A percentile compares a stretch with the other conserved stretches of the same genome.
These are phyloP conservation scores for Taxawa tesnikishii DNA, from an alignment of 2,329 filamentous ascomycete species.

Conservation along the genomic window DNA sequence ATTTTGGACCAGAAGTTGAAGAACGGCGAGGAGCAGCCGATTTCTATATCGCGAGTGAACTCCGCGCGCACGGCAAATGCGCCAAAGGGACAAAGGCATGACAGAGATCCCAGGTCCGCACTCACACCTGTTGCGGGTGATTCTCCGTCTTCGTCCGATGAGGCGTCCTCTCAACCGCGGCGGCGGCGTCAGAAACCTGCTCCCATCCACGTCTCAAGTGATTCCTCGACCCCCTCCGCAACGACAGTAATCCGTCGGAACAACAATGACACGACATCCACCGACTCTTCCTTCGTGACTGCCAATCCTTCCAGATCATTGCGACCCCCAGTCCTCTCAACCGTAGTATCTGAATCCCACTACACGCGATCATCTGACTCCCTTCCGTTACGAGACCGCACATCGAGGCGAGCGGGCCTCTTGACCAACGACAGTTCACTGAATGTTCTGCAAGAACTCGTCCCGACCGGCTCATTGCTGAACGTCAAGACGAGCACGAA, in stretches of 20 bases:
- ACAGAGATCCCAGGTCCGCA: slow-evolving; percentile 10
- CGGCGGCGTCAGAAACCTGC: no score
- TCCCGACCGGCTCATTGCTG: slow-evolving; percentile 12
- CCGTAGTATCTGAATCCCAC: slow-evolving; percentile 9
- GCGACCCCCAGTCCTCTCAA: slow-evolving; percentile 15
- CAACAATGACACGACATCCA: background rate
- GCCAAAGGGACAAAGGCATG: slow-evolving; percentile 17
- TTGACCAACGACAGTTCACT: slow-evolving; percentile 21
- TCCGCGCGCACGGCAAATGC: slow-evolving; percentile 15
- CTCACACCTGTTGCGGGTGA: slow-evolving; percentile 9
- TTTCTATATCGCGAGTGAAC: slow-evolving; percentile 21
- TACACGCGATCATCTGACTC: slow-evolving; percentile 4
- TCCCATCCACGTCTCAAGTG: no score
- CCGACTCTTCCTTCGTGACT: slow-evolving; percentile 2
- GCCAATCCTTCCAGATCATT: slow-evolving; percentile 11
- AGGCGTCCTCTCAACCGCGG: slow-evolving; percentile 5
- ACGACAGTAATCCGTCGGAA: background rate
- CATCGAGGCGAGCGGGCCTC: background rate
- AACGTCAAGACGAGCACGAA: slow-evolving; percentile 1
- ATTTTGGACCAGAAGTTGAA: slow-evolving; percentile 21
- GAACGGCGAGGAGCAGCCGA: slow-evolving; percentile 13
- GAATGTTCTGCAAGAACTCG: slow-evolving; percentile 25
- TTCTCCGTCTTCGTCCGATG: slow-evolving; percentile 8
- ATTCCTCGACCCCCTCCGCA: no score
- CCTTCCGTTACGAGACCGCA: slow-evolving; percentile 1